Evolutionary conservation across 2,329 filamentous ascomycete genomes (phyloP), one percentile per base, ranked within the genome.

Genomic region (Phyllosticta citriasiana): DNA sequence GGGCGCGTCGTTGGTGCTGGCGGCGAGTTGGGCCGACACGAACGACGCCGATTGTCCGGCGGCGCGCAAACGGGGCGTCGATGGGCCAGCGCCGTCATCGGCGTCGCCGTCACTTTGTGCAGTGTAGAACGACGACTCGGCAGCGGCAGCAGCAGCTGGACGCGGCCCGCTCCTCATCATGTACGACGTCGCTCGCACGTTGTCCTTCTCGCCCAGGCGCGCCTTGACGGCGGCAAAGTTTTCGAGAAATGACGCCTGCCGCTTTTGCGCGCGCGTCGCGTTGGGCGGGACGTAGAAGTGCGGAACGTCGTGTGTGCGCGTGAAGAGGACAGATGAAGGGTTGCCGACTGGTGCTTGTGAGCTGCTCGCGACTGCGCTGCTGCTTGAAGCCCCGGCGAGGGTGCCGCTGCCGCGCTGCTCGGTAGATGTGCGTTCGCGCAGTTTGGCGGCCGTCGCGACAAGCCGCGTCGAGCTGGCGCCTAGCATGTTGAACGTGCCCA

Each of bases 311-410:
- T 10, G n/a, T 12, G n/a, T 4, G 54, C 14, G 54, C n/a, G 9
- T 19, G 25, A 19, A 27, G 25, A 12, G 22, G 5, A 51, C 33
- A 26, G n/a, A 53, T 2, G 33, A 55, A 7, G 60, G n/a, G 26
- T 57, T 53, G 24, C 52, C 40, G 51, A 54, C 51, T 27, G 40
- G 40, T 5, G 40, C 3, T n/a, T 47, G 16, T 4, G 40, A 47
- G 14, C 2, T 40, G 35, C 12, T 40, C 1, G 35, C 35, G 35
- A 16, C 16, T 22, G 55, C 60, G 24, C 53, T 54, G 50, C 35
- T 12, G n/a, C 51, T 54, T 72, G 93, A 93, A 66, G 95, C 94
- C 71, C 89, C 93, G 60, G 91, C 91, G 62, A 97, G 92, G 75
- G 93, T 93, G 27, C 78, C 97, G 77, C 90, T 92, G 78, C 80